phyloP scores from a whole-genome alignment of 495 filamentous ascomycete species.

The Penicillium coprophilum region DNA sequence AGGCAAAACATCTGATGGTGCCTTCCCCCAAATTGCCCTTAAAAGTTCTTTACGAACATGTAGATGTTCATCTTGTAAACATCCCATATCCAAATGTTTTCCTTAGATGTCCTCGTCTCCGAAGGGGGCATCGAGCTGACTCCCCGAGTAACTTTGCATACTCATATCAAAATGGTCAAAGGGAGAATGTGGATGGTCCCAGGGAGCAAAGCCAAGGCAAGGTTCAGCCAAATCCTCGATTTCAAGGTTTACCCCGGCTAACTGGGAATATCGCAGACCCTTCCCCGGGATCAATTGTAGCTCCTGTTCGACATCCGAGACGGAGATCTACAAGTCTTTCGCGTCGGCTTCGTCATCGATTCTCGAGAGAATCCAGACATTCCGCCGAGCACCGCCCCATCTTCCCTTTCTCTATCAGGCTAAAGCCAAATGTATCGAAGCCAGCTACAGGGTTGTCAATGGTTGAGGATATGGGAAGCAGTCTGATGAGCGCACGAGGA shows the following conservation, averaged over 20 bases:
- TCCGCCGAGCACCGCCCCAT: slow-evolving; percentile 12
- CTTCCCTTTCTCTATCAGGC: slow-evolving; percentile 26
- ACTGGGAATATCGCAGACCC: not conserved
- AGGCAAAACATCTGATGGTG: not conserved
- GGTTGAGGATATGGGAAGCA: slow-evolving; percentile 31
- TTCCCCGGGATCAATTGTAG: not conserved
- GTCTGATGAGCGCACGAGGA: slow-evolving; percentile 42
- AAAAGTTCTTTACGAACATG: not conserved
- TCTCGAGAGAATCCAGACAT: slow-evolving; percentile 35
- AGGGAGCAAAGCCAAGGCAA: not conserved
- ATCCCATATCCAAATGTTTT: not conserved
- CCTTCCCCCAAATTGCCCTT: not conserved
- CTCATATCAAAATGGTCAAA: slow-evolving; percentile 4
- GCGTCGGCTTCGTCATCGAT: slow-evolving; percentile 35
- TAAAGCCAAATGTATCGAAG: slow-evolving; percentile 21
- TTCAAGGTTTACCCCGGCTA: not conserved
- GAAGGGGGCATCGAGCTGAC: not conserved
- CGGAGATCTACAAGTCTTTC: slow-evolving; percentile 25
- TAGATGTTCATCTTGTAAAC: not conserved
- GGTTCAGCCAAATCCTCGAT: not conserved
- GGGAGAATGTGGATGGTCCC: not conserved
- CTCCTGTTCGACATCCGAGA: not conserved
- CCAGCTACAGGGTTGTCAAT: slow-evolving; percentile 6
- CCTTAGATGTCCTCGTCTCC: slow-evolving; percentile 3
- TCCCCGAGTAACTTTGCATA: not conserved